phyloP scores from a whole-genome alignment of 805 yeast genomes.

The Danielozyma ontarioensis region DNA sequence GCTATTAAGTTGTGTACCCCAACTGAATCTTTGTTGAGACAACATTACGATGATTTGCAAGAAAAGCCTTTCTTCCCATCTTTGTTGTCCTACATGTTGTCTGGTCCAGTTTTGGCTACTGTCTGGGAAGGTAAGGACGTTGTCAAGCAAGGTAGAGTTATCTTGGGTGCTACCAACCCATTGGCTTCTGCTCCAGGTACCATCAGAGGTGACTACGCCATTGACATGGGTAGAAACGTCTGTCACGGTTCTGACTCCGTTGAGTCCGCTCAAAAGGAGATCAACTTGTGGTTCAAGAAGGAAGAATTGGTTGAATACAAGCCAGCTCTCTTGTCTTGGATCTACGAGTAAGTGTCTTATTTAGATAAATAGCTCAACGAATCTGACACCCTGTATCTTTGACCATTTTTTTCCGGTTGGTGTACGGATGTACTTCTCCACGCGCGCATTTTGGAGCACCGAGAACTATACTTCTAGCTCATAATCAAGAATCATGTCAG shows the following conservation, averaged over 20 bases:
- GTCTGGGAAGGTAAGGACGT: constrained; percentile 99
- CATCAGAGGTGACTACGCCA: constrained; percentile 98
- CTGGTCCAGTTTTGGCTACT: constrained; percentile 98
- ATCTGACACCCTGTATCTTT: no score
- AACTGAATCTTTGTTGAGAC: constrained; percentile 78
- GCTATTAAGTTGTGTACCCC: constrained; percentile 91
- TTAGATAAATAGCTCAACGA: no score
- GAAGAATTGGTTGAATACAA: constrained; percentile 94
- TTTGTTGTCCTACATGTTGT: constrained; percentile 89
- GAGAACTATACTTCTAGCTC: no score
- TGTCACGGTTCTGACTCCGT: constrained; percentile 99
- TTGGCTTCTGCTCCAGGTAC: constrained; percentile 97
- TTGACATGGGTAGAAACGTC: constrained; percentile 99
- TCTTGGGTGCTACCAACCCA: constrained; percentile 99
- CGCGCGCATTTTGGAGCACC: no score
- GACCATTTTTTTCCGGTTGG: no score
- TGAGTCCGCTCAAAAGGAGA: constrained; percentile 95
- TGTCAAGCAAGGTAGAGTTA: constrained; percentile 96
- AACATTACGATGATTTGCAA: constrained; percentile 94
- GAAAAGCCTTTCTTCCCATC: constrained; percentile 98
- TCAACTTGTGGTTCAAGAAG: constrained; percentile 94
- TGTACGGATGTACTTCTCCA: no score
- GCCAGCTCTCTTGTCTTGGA: constrained; percentile 79
- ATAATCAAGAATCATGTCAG: constrained; percentile 6
- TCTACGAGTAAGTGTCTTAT: constrained; percentile 69